Conservation (phyloP, 176 grass and related monocot species). For the Zizania latifolia region DNA sequence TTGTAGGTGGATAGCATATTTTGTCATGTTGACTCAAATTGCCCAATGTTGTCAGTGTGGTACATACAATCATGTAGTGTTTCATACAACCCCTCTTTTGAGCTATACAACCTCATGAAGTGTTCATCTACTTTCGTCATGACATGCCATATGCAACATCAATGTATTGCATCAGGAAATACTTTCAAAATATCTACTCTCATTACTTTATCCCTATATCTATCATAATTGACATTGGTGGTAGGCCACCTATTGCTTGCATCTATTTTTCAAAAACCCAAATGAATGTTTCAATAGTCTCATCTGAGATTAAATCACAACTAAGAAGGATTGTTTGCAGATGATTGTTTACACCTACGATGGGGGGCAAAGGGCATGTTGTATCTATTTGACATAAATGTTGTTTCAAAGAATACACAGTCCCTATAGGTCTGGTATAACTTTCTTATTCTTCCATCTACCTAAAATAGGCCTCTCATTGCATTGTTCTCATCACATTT, state of each 20-base stretch:
- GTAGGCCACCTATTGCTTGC: background rate
- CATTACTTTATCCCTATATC: background rate
- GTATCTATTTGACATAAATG: background rate
- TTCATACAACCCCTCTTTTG: background rate
- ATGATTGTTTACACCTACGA: constrained; percentile 16
- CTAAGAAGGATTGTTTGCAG: background rate
- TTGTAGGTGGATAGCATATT: background rate
- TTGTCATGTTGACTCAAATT: background rate
- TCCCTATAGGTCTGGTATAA: background rate
- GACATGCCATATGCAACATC: background rate
- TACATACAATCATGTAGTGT: background rate
- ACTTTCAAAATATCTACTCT: background rate
- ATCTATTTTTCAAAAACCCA: background rate
- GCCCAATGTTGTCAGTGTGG: background rate
- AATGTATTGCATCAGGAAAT: background rate
- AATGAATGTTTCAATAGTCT: background rate
- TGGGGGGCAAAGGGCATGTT: background rate
- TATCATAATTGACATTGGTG: background rate
- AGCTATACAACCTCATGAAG: background rate
- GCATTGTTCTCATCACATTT: too few species aligned
- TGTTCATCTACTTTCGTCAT: background rate
- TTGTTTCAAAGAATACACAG: constrained; percentile 14
- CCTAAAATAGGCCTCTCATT: too few species aligned
- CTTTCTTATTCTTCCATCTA: too few species aligned
- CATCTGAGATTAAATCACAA: background rate